phyloP scores from a whole-genome alignment of 345 rosid species.

The Microthlaspi erraticum region DNA sequence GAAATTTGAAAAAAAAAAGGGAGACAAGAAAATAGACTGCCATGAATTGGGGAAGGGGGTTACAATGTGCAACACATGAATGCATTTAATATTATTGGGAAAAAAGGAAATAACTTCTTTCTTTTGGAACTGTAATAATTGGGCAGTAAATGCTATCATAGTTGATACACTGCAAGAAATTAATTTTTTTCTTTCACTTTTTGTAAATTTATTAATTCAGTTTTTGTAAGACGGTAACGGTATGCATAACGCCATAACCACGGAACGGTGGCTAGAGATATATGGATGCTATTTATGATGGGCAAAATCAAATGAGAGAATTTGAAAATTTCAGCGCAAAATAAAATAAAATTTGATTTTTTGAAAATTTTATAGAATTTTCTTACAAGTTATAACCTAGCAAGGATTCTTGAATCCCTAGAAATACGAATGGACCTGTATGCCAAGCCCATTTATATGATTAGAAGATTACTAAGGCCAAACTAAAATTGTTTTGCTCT shows the following conservation, averaged over 20 bases:
- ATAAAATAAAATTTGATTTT: neutral
- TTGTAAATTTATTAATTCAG: neutral
- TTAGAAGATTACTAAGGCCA: neutral
- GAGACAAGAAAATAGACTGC: conserved; percentile 31
- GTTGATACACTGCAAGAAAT: conserved; percentile 21
- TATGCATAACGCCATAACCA: too few relatives aligned
- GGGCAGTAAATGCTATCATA: conserved; percentile 43
- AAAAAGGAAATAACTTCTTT: conserved; percentile 22
- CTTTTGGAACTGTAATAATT: conserved; percentile 36
- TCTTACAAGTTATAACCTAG: neutral
- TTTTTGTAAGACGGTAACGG: conserved; percentile 18
- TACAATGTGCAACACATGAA: conserved; percentile 50
- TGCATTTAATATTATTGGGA: conserved; percentile 45
- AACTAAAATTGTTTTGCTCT: too few relatives aligned
- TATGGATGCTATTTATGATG: conserved; percentile 6
- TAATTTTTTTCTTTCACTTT: neutral
- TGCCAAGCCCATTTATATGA: conserved; percentile 6
- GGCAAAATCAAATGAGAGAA: neutral
- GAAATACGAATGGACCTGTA: neutral
- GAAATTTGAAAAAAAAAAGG: conserved; percentile 54
- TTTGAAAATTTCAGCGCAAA: too few relatives aligned
- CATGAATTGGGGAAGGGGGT: conserved; percentile 47
- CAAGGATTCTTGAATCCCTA: neutral
- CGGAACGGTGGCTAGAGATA: conserved; percentile 13
- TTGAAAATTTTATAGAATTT: neutral